Percentiles rank a stretch among this genome's conserved stretches.
Conservation (phyloP, 2,329 filamentous ascomycete species). For the Ophiostoma sp. region DNA sequence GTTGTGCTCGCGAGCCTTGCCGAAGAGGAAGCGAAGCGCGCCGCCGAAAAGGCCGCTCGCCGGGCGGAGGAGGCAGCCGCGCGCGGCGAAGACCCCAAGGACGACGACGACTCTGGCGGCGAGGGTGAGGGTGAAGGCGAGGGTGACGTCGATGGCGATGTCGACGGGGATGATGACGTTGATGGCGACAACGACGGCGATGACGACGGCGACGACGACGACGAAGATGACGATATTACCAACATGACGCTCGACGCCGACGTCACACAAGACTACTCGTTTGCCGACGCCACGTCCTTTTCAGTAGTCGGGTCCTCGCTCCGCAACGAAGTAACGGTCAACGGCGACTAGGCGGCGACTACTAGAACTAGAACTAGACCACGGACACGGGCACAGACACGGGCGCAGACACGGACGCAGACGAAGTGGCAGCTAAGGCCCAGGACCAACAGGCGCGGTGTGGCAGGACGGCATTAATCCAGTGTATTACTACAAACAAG, state of each 20-base stretch:
- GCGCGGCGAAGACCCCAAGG: conserved; percentile 4
- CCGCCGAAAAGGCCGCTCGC: conserved; percentile 2
- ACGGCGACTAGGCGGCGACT: conserved; percentile 12
- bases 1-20: conserved; percentile 49
- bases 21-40: conserved; percentile 36
- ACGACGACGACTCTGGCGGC: conserved; percentile 8
- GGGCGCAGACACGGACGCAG: too few species aligned
- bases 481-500: conserved; percentile 12
- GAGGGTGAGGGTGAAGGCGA: conserved; percentile 13
- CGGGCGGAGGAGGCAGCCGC: conserved; percentile 5
- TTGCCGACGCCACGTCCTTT: conserved; percentile 25
- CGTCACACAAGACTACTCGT: conserved; percentile 25
- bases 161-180: conserved; percentile 14
- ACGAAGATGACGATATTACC: conserved; percentile 22
- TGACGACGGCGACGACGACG: conserved; percentile 25
- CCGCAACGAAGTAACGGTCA: conserved; percentile 24
- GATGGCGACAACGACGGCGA: conserved; percentile 26
- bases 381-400: too few species aligned
- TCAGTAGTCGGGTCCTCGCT: conserved; percentile 23
- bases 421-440: background rate
- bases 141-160: conserved; percentile 11
- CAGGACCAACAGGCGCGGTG: background rate
- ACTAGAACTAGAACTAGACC: background rate
- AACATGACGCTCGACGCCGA: conserved; percentile 24
- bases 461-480: background rate